A percentile compares a stretch with the other conserved stretches of the same genome.
These are phyloP conservation scores for Magnusiomyces paraingens DNA, from an alignment of 1,139 yeast species.

Conservation along the genomic window DNA sequence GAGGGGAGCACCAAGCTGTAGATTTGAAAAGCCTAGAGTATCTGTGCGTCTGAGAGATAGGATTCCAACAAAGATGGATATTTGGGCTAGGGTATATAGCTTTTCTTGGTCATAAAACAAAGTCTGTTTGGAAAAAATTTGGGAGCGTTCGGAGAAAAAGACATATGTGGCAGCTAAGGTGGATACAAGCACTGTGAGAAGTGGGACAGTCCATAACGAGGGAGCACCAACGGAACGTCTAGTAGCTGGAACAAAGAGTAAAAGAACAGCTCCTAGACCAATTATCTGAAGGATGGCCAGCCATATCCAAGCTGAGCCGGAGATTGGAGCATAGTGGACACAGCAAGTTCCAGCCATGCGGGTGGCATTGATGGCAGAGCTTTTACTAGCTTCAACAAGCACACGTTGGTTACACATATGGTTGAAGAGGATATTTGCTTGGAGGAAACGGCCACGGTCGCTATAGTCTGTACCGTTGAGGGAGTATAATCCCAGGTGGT, in stretches of 20 bases:
- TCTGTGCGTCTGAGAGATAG: not conserved
- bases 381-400: not conserved
- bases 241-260: not conserved
- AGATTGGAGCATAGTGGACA: conserved; percentile 2
- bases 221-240: not conserved
- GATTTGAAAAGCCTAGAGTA: not conserved
- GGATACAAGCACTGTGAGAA: not conserved
- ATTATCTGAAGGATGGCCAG: not conserved
- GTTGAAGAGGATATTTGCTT: conserved; percentile 12
- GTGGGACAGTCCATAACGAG: not conserved
- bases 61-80: not conserved
- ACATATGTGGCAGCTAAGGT: not conserved
- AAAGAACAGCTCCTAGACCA: not conserved
- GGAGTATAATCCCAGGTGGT: not conserved
- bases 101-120: not conserved
- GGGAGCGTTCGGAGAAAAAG: not conserved
- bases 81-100: not conserved
- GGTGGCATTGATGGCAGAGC: not conserved
- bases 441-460: conserved; percentile 4
- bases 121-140: not conserved
- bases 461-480: conserved; percentile 9
- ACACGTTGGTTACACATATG: conserved; percentile 11
- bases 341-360: conserved; percentile 9
- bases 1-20: not conserved
- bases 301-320: not conserved